Evolutionary conservation across 805 yeast genomes (phyloP).

Genomic region (Candida ortonii): DNA sequence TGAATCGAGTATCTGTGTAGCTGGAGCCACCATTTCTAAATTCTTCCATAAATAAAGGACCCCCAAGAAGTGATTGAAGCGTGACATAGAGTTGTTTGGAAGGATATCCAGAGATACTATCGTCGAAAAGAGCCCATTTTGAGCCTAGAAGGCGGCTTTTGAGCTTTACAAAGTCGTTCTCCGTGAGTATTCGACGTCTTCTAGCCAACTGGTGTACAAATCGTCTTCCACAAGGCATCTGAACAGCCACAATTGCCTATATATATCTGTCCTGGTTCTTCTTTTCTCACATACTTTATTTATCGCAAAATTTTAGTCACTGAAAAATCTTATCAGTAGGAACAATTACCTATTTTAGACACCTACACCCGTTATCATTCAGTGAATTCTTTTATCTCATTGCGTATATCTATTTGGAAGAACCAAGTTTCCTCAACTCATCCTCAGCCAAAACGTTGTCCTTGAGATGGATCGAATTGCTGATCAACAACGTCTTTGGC

Average conservation of each 20-base stretch:
- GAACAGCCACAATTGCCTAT: too few relatives aligned
- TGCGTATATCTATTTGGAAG: conserved; percentile 2
- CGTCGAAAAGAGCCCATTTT: conserved; percentile 28
- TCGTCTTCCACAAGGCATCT: too few relatives aligned
- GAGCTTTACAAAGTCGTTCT: conserved; percentile 10
- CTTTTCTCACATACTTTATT: too few relatives aligned
- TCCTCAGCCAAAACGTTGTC: conserved; percentile 23
- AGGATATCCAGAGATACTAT: conserved; percentile 26
- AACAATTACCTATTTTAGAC: too few relatives aligned
- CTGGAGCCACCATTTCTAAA: too few relatives aligned
- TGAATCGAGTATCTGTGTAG: conserved; percentile 13
- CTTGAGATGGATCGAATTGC: conserved; percentile 27
- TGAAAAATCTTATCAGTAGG: conserved; percentile 3
- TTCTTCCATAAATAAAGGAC: conserved; percentile 15
- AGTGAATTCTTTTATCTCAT: too few relatives aligned
- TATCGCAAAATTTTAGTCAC: too few relatives aligned
- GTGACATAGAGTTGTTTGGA: conserved; percentile 29
- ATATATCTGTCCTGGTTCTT: too few relatives aligned
- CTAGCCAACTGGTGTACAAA: too few relatives aligned
- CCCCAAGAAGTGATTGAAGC: conserved; percentile 24
- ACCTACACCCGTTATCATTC: too few relatives aligned
- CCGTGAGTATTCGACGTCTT: conserved; percentile 5
- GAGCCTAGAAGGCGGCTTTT: conserved; percentile 15
- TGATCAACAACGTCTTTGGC: conserved; percentile 31
- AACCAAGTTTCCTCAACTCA: conserved; percentile 21